phyloP scores from a whole-genome alignment of 768 basidiomycete genomes.

The Trametes punicea region DNA sequence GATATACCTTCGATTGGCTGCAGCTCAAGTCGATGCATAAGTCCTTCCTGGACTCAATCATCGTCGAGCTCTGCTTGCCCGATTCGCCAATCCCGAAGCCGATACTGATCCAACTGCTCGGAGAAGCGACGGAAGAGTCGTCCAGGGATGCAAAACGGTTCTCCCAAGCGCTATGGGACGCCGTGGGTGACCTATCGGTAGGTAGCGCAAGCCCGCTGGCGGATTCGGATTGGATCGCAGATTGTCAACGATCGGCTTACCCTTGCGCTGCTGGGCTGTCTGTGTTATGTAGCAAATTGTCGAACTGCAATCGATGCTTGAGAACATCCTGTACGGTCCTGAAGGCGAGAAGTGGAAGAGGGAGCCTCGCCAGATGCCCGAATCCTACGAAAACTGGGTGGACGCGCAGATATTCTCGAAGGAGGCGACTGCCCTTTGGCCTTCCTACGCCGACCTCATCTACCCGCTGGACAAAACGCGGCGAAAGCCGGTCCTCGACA shows the following conservation, averaged over 20 bases:
- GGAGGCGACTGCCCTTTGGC: slow-evolving; percentile 48
- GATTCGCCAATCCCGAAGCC: slow-evolving; percentile 61
- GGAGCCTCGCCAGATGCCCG: slow-evolving; percentile 50
- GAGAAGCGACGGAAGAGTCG: slow-evolving; percentile 69
- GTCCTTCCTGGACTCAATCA: slow-evolving; percentile 81
- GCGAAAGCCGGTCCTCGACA: slow-evolving; percentile 46
- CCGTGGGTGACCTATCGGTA: slow-evolving; percentile 79
- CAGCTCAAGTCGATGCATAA: slow-evolving; percentile 59
- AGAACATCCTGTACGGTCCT: slow-evolving; percentile 54
- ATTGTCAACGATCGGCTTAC: neutral
- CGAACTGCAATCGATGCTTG: slow-evolving; percentile 62
- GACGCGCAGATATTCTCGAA: slow-evolving; percentile 65
- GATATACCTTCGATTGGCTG: slow-evolving; percentile 63
- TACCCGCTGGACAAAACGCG: slow-evolving; percentile 58
- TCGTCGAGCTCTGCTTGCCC: slow-evolving; percentile 81
- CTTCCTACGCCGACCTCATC: slow-evolving; percentile 53
- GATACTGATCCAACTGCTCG: slow-evolving; percentile 63
- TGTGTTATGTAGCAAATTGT: slow-evolving; percentile 55
- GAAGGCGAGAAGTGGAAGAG: slow-evolving; percentile 53
- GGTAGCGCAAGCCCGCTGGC: slow-evolving; percentile 14
- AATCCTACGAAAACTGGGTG: slow-evolving; percentile 61
- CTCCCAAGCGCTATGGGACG: slow-evolving; percentile 77
- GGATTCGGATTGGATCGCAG: neutral
- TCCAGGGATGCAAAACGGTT: slow-evolving; percentile 74
- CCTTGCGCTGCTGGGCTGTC: neutral